Evolutionary conservation across 1,139 yeast genomes (phyloP), one percentile per base, ranked within the genome.

Genomic region (Taphrina deformans): DNA sequence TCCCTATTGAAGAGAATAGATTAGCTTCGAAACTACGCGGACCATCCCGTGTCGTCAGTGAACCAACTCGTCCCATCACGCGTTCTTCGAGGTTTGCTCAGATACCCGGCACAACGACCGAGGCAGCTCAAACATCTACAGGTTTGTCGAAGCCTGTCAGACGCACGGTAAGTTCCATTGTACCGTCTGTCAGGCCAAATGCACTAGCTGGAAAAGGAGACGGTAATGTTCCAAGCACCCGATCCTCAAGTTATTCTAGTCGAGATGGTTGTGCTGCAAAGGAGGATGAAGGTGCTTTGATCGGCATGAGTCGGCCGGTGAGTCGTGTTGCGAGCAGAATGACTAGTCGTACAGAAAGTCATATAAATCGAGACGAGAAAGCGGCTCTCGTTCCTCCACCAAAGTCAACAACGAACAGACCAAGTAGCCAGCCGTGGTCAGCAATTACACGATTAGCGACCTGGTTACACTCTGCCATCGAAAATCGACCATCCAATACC

Each of bases 11-110:
- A 21, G 5, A 9, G 12, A 40, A 7, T 10, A 16, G 40, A 55
- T 18, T 38, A 14, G n/a, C 16, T 6, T 33, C 55, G 9, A 26
- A 38, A 35, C 44, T 58, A 14, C 55, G 63, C 3, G 56, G 63
- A n/a, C 55, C 63, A 3, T 16, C 46, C 7, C 33, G 63, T 4
- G 56, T 23, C 4, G 61, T 41, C 27, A 44, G 51, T 18, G 56
- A 48, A 41, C 38, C 35, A 2, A 7, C 26, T 6, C 21, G 38
- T 12, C 63, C 55, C 18, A 29, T 59, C 21, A 59, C 63, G 18
- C 55, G 56, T 10, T 59, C 63, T 2, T 38, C 63, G 16, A 26
- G 63, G 21, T 59, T 53, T 48, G 14, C 58, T 16, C 58, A 53
- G 26, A 21, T 48, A 18, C 21, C 53, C 21, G n/a, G 29, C n/a